phyloP scores from a whole-genome alignment of 2,329 filamentous ascomycete species.

The Colletotrichum lentis region DNA sequence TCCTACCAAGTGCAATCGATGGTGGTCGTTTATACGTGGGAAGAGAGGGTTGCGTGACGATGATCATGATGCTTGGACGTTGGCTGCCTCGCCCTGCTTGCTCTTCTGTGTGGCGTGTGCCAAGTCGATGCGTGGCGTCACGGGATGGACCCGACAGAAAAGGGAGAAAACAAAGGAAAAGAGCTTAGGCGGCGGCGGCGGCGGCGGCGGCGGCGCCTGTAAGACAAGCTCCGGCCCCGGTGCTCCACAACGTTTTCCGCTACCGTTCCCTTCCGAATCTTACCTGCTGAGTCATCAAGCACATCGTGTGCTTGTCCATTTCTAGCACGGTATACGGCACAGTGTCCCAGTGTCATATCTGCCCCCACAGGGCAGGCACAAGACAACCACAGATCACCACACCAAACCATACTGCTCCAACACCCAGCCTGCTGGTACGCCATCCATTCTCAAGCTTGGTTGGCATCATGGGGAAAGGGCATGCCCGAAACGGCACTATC shows the following conservation, averaged over 20 bases:
- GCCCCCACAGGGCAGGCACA: too few relatives aligned
- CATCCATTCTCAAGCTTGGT: too few relatives aligned
- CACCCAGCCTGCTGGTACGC: too few relatives aligned
- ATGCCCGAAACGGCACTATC: constrained; percentile 2
- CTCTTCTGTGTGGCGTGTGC: background rate
- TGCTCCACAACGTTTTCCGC: background rate
- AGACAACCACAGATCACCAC: too few relatives aligned
- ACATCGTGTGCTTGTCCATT: too few relatives aligned
- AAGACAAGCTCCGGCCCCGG: constrained; percentile 22
- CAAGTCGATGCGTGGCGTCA: background rate
- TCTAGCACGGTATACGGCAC: background rate
- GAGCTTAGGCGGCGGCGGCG: background rate
- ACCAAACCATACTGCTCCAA: too few relatives aligned
- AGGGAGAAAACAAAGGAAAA: background rate
- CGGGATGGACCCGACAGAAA: background rate
- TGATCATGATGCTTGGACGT: background rate
- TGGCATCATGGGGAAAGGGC: constrained; percentile 30
- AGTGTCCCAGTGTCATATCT: too few relatives aligned
- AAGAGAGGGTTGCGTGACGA: background rate
- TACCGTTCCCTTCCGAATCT: background rate
- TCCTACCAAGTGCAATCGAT: background rate
- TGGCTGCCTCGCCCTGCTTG: background rate
- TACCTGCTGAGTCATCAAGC: background rate
- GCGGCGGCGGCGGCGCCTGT: too few relatives aligned
- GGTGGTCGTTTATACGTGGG: background rate